These are phyloP conservation scores for Alternaria novae-zelandiae DNA, from an alignment of 2,329 filamentous ascomycete genomes.

Conservation along the genomic window DNA sequence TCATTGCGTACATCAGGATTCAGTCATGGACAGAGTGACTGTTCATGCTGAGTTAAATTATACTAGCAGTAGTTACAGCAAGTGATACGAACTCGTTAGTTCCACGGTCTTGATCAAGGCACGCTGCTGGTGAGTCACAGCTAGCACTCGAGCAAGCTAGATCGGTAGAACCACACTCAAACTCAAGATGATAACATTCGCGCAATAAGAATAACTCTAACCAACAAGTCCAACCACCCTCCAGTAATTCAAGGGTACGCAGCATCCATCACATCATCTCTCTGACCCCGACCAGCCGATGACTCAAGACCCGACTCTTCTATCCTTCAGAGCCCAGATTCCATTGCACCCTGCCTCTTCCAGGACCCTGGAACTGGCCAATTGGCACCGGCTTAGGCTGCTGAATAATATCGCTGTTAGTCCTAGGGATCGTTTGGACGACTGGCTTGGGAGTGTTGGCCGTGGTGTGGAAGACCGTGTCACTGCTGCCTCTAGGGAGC, in stretches of 20 bases:
- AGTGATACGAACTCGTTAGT: too few relatives aligned
- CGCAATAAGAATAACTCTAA: neutral
- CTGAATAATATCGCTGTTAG: slow-evolving; percentile 37
- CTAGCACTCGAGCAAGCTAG: too few relatives aligned
- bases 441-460: slow-evolving; percentile 15
- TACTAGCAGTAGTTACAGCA: too few relatives aligned
- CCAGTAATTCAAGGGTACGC: neutral
- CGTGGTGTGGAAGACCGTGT: slow-evolving; percentile 19
- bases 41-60: too few relatives aligned
- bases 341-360: slow-evolving; percentile 42
- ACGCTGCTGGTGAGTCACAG: too few relatives aligned
- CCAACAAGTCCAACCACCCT: neutral
- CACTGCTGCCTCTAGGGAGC: slow-evolving; percentile 31
- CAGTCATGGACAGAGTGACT: neutral
- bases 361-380: slow-evolving; percentile 19
- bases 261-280: neutral
- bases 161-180: too few relatives aligned
- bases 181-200: too few relatives aligned
- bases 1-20: neutral
- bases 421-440: slow-evolving; percentile 23
- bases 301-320: neutral
- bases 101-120: too few relatives aligned
- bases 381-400: slow-evolving; percentile 35
- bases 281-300: neutral
- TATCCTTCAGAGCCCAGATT: slow-evolving; percentile 41